phyloP scores from a whole-genome alignment of 345 rosid genomes.

The Heritiera littoralis region DNA sequence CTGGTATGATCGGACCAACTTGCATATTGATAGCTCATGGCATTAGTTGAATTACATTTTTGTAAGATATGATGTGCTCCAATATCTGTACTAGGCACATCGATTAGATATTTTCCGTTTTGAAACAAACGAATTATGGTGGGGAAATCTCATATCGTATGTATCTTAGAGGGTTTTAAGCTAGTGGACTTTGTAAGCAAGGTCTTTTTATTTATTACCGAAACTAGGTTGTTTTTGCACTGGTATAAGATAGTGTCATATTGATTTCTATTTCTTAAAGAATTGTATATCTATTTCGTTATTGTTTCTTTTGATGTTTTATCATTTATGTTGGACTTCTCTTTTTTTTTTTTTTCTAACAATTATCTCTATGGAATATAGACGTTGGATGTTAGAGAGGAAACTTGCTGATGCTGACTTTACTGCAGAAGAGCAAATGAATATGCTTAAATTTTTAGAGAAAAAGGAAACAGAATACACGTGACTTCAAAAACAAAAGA shows the following conservation, averaged over 20 bases:
- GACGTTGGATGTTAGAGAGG: constrained; percentile 47
- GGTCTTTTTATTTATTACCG: neutral
- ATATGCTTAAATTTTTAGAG: constrained; percentile 42
- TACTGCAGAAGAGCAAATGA: constrained; percentile 45
- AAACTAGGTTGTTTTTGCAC: neutral
- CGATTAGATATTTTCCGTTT: constrained; percentile 5
- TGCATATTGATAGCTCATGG: neutral
- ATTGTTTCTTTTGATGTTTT: neutral
- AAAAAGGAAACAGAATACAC: constrained; percentile 47
- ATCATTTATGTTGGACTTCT: constrained; percentile 12
- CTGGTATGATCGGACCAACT: neutral
- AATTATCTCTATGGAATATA: constrained; percentile 25
- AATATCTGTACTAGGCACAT: neutral
- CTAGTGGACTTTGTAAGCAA: neutral
- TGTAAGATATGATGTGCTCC: neutral
- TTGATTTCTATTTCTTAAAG: neutral
- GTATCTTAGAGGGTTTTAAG: constrained; percentile 5
- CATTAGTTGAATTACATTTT: constrained; percentile 3
- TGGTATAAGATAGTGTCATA: neutral
- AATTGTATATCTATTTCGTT: neutral
- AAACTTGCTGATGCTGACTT: constrained; percentile 50
- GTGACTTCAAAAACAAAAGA: constrained; percentile 50
- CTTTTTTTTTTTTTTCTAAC: neutral
- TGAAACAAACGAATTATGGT: neutral
- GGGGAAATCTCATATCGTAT: neutral